phyloP scores from a whole-genome alignment of 768 basidiomycete species.

The Pleurotus djamor region DNA sequence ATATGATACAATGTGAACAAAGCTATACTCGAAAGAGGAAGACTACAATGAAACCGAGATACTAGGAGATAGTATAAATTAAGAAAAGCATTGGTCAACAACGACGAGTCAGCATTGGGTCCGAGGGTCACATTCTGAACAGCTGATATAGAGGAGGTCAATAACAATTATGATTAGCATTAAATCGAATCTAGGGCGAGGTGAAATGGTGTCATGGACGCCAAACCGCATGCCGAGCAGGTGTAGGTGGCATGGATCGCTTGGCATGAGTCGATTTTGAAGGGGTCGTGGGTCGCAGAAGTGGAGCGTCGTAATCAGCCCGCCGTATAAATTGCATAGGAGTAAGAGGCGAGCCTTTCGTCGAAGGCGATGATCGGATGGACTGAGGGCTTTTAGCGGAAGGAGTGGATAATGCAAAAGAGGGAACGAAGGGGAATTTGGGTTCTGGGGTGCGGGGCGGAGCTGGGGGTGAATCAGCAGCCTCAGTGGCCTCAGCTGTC shows the following conservation, averaged over 20 bases:
- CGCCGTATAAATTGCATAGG: conserved; percentile 85
- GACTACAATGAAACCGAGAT: conserved; percentile 1
- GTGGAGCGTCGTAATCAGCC: conserved; percentile 56
- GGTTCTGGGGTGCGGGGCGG: conserved; percentile 73
- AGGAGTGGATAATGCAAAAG: conserved; percentile 64
- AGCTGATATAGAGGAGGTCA: background rate
- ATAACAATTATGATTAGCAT: background rate
- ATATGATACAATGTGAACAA: conserved; percentile 5
- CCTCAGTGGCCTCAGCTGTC: conserved; percentile 34
- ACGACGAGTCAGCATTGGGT: background rate
- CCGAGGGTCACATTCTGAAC: conserved; percentile 4
- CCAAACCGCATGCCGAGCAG: conserved; percentile 5
- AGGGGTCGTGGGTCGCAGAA: conserved; percentile 52
- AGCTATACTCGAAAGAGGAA: background rate
- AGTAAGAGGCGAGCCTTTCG: conserved; percentile 71
- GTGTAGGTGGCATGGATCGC: conserved; percentile 7
- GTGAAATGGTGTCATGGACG: background rate
- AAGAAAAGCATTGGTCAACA: background rate
- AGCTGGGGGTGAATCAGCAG: conserved; percentile 25
- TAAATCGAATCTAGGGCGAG: background rate
- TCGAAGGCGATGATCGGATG: conserved; percentile 47
- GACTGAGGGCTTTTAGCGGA: conserved; percentile 50
- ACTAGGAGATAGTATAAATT: background rate
- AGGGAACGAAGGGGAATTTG: conserved; percentile 50
- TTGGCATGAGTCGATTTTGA: conserved; percentile 5